Evolutionary conservation across 2,329 filamentous ascomycete genomes (phyloP).

Genomic region (Neofusicoccum cordaticola): DNA sequence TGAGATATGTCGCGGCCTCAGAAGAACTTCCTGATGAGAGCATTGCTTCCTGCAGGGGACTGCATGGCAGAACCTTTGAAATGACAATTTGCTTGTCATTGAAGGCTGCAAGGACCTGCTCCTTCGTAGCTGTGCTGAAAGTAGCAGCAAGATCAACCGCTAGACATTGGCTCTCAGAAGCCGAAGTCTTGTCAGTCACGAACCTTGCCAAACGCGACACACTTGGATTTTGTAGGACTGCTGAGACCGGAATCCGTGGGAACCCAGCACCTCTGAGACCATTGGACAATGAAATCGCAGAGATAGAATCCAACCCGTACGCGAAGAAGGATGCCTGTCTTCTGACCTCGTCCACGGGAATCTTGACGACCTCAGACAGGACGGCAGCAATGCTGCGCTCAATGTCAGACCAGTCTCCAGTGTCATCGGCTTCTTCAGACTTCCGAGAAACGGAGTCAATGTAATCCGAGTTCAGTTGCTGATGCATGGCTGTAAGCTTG

Average conservation of each 20-base stretch:
- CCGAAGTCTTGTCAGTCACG: background rate
- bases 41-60: conserved; percentile 86
- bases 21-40: conserved; percentile 56
- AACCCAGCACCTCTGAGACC: conserved; percentile 49
- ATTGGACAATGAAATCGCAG: conserved; percentile 68
- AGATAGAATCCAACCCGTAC: conserved; percentile 81
- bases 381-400: conserved; percentile 58
- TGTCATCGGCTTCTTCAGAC: conserved; percentile 31
- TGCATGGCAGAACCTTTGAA: conserved; percentile 70
- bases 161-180: background rate
- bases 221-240: conserved; percentile 66
- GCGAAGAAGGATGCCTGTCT: conserved; percentile 71
- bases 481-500: conserved; percentile 51
- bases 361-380: conserved; percentile 52
- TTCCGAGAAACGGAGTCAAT: conserved; percentile 43
- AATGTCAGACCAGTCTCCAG: conserved; percentile 49
- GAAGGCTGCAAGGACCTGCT: conserved; percentile 25
- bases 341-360: conserved; percentile 49
- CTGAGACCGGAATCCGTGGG: conserved; percentile 61
- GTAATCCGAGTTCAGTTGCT: conserved; percentile 43
- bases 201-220: conserved; percentile 57
- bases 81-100: conserved; percentile 37
- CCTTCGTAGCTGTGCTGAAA: conserved; percentile 19
- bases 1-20: conserved; percentile 62
- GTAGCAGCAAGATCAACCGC: conserved; percentile 15